Evolutionary conservation across 2,329 filamentous ascomycete species (phyloP).

Genomic region (Arachnomyces sp.): DNA sequence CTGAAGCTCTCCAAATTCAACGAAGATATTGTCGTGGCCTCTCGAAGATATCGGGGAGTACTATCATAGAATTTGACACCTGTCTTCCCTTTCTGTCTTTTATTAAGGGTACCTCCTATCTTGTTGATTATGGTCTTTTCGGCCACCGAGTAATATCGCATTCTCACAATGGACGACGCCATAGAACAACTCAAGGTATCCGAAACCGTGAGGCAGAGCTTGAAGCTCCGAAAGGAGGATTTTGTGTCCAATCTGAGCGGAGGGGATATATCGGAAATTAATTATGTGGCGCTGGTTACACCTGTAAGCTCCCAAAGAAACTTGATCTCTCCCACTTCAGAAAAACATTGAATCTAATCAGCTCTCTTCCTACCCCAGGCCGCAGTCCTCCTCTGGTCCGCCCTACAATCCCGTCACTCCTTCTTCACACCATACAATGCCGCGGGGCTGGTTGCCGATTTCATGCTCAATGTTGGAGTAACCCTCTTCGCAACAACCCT

Average conservation of each 20-base stretch:
- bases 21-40: no score
- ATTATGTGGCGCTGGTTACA: slow-evolving; percentile 74
- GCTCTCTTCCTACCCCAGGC: slow-evolving; percentile 45
- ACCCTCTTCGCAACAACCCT: slow-evolving; percentile 80
- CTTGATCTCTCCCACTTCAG: neutral
- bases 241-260: slow-evolving; percentile 90
- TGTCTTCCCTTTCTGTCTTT: no score
- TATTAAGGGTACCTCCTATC: no score
- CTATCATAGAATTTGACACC: no score
- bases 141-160: no score
- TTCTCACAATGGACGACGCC: no score
- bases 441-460: slow-evolving; percentile 67
- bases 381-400: slow-evolving; percentile 78
- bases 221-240: slow-evolving; percentile 89
- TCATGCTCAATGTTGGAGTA: slow-evolving; percentile 74
- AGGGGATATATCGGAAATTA: slow-evolving; percentile 77
- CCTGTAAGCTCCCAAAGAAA: slow-evolving; percentile 55
- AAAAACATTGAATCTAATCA: slow-evolving; percentile 12
- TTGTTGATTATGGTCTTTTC: no score
- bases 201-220: slow-evolving; percentile 40
- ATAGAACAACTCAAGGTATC: no score
- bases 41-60: no score
- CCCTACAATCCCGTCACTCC: slow-evolving; percentile 71
- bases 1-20: no score
- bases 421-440: slow-evolving; percentile 73